Evolutionary conservation across 352 stramenopile species (phyloP).

Genomic region (Phytophthora crassamura): DNA sequence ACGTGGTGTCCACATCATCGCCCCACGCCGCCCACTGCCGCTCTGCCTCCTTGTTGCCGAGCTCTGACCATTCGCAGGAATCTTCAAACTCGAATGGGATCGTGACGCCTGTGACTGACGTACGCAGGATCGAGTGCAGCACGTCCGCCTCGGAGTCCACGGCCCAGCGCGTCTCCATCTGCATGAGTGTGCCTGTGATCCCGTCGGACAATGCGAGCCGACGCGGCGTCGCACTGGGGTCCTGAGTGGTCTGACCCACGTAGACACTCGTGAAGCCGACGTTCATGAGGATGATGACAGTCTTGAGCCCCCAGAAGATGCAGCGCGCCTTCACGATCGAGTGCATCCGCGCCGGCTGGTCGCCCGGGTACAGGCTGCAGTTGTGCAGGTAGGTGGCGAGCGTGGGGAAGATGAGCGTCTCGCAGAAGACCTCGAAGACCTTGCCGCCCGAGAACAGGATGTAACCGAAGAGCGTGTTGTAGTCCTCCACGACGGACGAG

Average conservation of each 20-base stretch:
- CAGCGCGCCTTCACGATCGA: conserved; percentile 47
- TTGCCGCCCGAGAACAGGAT: conserved; percentile 58
- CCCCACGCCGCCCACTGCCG: conserved; percentile 33
- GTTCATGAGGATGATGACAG: conserved; percentile 72
- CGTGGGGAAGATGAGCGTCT: conserved; percentile 68
- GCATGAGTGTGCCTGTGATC: conserved; percentile 6
- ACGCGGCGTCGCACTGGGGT: background rate
- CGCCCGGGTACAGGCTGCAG: conserved; percentile 59
- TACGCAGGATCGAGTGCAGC: conserved; percentile 38
- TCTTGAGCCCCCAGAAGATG: conserved; percentile 71
- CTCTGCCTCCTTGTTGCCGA: conserved; percentile 2
- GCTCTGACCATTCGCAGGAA: conserved; percentile 17
- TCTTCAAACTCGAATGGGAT: conserved; percentile 37
- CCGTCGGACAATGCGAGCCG: conserved; percentile 18
- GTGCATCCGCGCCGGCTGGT: conserved; percentile 57
- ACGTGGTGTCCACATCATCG: conserved; percentile 51
- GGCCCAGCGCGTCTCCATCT: conserved; percentile 10
- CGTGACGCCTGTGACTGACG: conserved; percentile 23
- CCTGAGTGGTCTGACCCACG: conserved; percentile 41
- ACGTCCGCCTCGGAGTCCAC: conserved; percentile 18
- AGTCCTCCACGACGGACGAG: conserved; percentile 44
- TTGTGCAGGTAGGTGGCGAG: conserved; percentile 69
- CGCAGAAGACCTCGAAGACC: conserved; percentile 63
- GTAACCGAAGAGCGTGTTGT: conserved; percentile 59
- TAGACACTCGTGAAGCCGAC: conserved; percentile 65